phyloP scores from a whole-genome alignment of 192 early-diverging fungal genomes.

The Thamnidium elegans region DNA sequence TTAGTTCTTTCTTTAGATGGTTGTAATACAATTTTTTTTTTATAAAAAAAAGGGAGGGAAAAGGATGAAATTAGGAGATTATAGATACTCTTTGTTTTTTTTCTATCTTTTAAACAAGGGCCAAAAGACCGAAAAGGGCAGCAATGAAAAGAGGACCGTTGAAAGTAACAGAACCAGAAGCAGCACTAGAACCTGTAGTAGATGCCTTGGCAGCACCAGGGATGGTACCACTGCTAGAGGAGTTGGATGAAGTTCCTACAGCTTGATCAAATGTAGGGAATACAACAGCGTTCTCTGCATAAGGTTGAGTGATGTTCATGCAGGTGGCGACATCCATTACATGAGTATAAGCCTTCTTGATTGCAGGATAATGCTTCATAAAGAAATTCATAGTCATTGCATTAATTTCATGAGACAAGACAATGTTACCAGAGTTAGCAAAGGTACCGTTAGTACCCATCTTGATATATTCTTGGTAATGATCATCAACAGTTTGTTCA shows the following conservation, averaged over 20 bases:
- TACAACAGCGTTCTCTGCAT: slow-evolving; percentile 19
- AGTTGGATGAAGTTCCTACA: neutral
- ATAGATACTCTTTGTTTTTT: neutral
- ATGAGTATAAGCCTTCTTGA: slow-evolving; percentile 26
- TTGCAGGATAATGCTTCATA: slow-evolving; percentile 17
- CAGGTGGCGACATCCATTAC: slow-evolving; percentile 32
- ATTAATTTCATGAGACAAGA: slow-evolving; percentile 33
- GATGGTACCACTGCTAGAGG: neutral
- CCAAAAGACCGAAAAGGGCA: slow-evolving; percentile 29
- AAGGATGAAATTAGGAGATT: neutral
- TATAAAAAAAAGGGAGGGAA: too few species aligned
- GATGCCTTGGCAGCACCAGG: neutral
- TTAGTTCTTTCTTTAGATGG: too few species aligned
- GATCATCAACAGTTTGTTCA: slow-evolving; percentile 22
- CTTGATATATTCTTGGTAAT: slow-evolving; percentile 24
- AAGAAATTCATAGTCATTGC: slow-evolving; percentile 24
- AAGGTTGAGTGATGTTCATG: slow-evolving; percentile 26
- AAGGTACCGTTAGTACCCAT: slow-evolving; percentile 28
- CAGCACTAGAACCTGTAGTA: slow-evolving; percentile 14
- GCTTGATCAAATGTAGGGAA: slow-evolving; percentile 16
- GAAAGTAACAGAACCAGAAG: slow-evolving; percentile 14
- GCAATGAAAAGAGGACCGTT: slow-evolving; percentile 33
- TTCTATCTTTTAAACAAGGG: slow-evolving; percentile 9
- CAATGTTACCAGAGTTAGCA: slow-evolving; percentile 26
- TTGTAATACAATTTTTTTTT: too few species aligned